Percentiles rank a stretch among this genome's conserved stretches.
Conservation (phyloP, 768 basidiomycete species). For the Holtermanniella nyarrowii region DNA sequence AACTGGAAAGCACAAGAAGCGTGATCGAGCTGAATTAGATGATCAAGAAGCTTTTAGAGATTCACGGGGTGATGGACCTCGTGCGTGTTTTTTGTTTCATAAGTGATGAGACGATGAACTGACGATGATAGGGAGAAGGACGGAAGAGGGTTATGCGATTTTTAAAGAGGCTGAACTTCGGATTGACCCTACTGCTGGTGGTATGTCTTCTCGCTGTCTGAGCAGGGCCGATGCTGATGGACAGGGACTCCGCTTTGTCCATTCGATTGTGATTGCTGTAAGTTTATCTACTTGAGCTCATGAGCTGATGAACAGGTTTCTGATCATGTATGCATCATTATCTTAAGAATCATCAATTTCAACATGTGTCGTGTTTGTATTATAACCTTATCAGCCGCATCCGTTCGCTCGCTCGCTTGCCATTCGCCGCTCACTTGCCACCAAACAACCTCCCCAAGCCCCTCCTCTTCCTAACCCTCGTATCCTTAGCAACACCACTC, state of each 20-base stretch:
- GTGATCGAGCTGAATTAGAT: constrained; percentile 18
- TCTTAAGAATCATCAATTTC: background rate
- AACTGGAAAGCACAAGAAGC: constrained; percentile 8
- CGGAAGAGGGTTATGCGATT: constrained; percentile 41
- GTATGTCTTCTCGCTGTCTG: constrained; percentile 11
- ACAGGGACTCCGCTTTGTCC: constrained; percentile 39
- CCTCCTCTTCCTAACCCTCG: background rate
- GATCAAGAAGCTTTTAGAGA: constrained; percentile 37
- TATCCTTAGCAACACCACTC: background rate
- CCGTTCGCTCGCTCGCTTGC: too few species aligned
- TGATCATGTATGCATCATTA: background rate
- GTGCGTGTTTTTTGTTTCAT: constrained; percentile 13
- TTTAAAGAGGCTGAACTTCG: constrained; percentile 40
- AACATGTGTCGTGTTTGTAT: too few species aligned
- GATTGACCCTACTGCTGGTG: constrained; percentile 40
- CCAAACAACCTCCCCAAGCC: background rate
- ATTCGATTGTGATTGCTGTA: constrained; percentile 42
- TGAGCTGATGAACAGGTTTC: background rate
- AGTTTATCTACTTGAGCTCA: constrained; percentile 1
- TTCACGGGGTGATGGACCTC: constrained; percentile 33
- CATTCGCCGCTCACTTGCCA: background rate
- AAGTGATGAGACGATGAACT: background rate
- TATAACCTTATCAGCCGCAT: too few species aligned
- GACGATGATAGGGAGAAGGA: constrained; percentile 31
- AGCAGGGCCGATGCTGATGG: background rate